Conservation (phyloP, 140 eudicot species). For the Oenanthe javanica region DNA sequence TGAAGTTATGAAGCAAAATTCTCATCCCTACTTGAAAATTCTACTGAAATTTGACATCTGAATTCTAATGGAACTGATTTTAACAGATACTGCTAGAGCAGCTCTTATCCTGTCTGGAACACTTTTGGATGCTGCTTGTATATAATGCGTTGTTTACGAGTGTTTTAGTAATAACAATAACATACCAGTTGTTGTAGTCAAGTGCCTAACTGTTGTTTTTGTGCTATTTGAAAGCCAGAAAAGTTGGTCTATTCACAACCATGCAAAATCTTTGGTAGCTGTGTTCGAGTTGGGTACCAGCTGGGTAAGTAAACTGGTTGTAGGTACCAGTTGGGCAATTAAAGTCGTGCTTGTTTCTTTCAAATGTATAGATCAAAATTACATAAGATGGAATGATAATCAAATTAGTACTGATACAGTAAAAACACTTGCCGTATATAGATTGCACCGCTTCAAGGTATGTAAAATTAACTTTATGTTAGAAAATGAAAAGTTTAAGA, state of each 20-base stretch:
- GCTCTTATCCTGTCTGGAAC: slow-evolving; percentile 82
- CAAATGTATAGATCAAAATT: no score
- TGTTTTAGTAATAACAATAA: not conserved
- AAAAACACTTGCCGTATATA: no score
- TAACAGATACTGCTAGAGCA: slow-evolving; percentile 79
- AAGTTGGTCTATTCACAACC: not conserved
- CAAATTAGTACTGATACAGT: no score
- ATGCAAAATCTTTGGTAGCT: not conserved
- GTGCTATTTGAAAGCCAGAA: not conserved
- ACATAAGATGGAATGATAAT: no score
- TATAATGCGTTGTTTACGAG: slow-evolving; percentile 23
- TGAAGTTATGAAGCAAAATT: not conserved
- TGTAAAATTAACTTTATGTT: no score
- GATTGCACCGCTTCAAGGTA: no score
- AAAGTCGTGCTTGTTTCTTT: no score
- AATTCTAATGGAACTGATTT: slow-evolving; percentile 14
- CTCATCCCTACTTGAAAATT: not conserved
- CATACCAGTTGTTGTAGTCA: not conserved
- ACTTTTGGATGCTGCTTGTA: slow-evolving; percentile 12
- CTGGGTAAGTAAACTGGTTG: no score
- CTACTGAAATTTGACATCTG: not conserved
- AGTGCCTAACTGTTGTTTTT: slow-evolving; percentile 16
- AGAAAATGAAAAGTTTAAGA: no score
- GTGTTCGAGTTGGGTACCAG: not conserved
- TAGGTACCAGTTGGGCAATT: no score